These are phyloP conservation scores for Immersiporthe knoxdaviesiana DNA, from an alignment of 2,329 filamentous ascomycete genomes.

Conservation along the genomic window DNA sequence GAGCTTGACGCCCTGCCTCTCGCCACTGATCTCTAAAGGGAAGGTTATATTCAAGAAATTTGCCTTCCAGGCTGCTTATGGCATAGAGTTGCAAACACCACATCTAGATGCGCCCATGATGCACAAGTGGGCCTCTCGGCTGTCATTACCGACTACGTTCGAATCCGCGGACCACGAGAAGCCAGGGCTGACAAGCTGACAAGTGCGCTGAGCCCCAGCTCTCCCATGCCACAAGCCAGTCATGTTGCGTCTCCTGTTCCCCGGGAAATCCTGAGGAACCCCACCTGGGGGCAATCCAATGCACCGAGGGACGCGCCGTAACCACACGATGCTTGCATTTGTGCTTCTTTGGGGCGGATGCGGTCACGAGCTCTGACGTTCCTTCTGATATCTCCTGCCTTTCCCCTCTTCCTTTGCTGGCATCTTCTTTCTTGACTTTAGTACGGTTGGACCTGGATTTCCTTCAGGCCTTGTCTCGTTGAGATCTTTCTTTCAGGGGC, in stretches of 20 bases:
- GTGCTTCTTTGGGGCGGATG: constrained; percentile 4
- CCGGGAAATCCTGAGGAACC: not conserved
- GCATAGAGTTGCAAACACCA: constrained; percentile 4
- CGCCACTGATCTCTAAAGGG: constrained; percentile 5
- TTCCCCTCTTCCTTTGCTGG: not conserved
- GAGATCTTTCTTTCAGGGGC: not conserved
- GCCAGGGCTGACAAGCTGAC: constrained; percentile 17
- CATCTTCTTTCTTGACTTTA: not conserved
- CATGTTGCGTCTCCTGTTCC: constrained; percentile 2
- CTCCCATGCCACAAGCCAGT: constrained; percentile 1
- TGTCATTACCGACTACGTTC: constrained; percentile 7
- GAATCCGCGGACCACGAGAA: constrained; percentile 15
- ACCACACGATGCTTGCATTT: constrained; percentile 10
- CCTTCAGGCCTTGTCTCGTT: not conserved
- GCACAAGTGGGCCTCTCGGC: constrained; percentile 4
- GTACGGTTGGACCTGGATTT: not conserved
- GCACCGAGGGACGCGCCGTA: not conserved
- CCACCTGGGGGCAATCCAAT: constrained; percentile 1
- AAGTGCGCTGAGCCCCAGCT: constrained; percentile 9
- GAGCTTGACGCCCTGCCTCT: not conserved
- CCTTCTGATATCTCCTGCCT: not conserved
- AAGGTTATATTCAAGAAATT: constrained; percentile 5
- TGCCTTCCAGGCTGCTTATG: constrained; percentile 1
- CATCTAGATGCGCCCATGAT: constrained; percentile 2
- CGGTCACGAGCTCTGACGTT: constrained; percentile 6